Conservation (phyloP, 2,329 filamentous ascomycete species). For the Penicillium decumbens region DNA sequence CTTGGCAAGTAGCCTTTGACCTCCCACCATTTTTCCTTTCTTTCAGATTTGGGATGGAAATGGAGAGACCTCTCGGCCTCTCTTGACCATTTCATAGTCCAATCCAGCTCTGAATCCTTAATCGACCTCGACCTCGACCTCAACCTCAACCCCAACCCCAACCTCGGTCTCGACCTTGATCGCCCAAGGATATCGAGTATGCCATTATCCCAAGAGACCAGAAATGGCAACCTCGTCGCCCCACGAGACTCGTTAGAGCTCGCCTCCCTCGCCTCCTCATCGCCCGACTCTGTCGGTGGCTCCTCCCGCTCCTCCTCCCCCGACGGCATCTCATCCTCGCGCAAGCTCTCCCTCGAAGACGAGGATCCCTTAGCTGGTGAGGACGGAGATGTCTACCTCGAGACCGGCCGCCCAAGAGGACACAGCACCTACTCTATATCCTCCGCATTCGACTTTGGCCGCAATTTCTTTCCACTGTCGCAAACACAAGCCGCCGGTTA, state of each 20-base stretch:
- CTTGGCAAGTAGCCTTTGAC: slow-evolving; percentile 9
- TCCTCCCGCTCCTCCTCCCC: slow-evolving; percentile 68
- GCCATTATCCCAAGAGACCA: slow-evolving; percentile 28
- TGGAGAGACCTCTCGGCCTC: slow-evolving; percentile 10
- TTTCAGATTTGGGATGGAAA: slow-evolving; percentile 1
- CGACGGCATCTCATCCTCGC: slow-evolving; percentile 87
- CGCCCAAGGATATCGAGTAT: slow-evolving; percentile 31
- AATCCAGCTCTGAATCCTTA: slow-evolving; percentile 2
- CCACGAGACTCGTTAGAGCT: slow-evolving; percentile 92
- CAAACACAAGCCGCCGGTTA: slow-evolving; percentile 75
- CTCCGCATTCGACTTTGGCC: slow-evolving; percentile 93
- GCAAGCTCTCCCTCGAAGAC: slow-evolving; percentile 79
- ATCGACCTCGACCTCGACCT: neutral
- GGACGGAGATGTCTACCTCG: slow-evolving; percentile 48
- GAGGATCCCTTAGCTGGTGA: slow-evolving; percentile 66
- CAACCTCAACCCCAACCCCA: too few relatives aligned
- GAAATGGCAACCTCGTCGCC: slow-evolving; percentile 31
- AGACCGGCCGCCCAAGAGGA: slow-evolving; percentile 48
- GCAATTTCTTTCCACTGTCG: slow-evolving; percentile 85
- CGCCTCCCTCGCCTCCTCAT: slow-evolving; percentile 85
- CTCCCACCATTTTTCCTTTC: slow-evolving; percentile 1
- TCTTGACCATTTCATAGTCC: slow-evolving; percentile 4
- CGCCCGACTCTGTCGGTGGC: slow-evolving; percentile 58
- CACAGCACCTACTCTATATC: slow-evolving; percentile 79
- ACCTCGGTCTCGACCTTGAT: neutral